A percentile compares a stretch with the other conserved stretches of the same genome.
Evolutionary conservation across 148 eudicot genomes (phyloP).

Genomic region (Tetragonia tetragonoides): DNA sequence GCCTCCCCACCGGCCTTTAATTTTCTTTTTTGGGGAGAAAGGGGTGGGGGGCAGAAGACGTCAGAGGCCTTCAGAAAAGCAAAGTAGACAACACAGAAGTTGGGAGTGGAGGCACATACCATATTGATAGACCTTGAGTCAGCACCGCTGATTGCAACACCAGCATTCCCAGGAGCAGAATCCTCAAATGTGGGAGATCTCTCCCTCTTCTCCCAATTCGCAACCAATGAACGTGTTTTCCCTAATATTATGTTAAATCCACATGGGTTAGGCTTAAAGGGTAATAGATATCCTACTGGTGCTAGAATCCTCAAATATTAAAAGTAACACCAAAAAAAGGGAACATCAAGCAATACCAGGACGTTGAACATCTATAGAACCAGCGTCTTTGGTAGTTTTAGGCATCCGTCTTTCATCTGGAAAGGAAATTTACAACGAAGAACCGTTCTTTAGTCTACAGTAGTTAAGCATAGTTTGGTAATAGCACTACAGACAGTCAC

Average conservation of each 20-base stretch:
- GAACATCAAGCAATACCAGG: constrained; percentile 46
- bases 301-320: constrained; percentile 10
- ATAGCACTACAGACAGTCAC: not conserved
- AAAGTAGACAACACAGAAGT: constrained; percentile 16
- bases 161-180: constrained; percentile 44
- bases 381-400: constrained; percentile 46
- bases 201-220: constrained; percentile 76
- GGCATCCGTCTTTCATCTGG: constrained; percentile 66
- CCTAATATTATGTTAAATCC: constrained; percentile 39
- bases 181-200: constrained; percentile 45
- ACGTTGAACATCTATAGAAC: constrained; percentile 46
- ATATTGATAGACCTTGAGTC: constrained; percentile 37
- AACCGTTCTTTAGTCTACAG: constrained; percentile 5
- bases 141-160: constrained; percentile 36
- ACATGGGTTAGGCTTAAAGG: constrained; percentile 6
- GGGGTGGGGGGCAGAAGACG: no score
- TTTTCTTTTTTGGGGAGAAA: no score
- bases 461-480: not conserved
- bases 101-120: constrained; percentile 38
- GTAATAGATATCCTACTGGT: not conserved
- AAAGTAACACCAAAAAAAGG: not conserved
- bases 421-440: constrained; percentile 14
- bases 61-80: not conserved
- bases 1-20: not conserved
- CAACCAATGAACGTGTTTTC: constrained; percentile 60